Percentiles rank a stretch among this genome's conserved stretches.
These are phyloP conservation scores for Oropetium thomaeum DNA, from an alignment of 176 grass and related monocot species.

Conservation along the genomic window DNA sequence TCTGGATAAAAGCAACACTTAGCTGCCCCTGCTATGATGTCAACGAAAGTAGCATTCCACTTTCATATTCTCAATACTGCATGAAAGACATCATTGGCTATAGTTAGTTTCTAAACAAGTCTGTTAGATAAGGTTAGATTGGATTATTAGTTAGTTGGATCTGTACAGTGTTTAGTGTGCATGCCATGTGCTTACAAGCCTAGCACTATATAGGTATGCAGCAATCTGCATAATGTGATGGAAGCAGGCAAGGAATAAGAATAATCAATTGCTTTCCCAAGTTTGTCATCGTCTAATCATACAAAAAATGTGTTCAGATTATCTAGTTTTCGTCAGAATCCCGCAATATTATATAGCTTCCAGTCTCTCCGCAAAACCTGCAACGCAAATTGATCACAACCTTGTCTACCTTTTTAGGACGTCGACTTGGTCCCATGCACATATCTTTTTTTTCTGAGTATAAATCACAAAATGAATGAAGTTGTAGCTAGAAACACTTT, in stretches of 20 bases:
- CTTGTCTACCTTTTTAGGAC: background rate
- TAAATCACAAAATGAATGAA: background rate
- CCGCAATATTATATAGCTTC: background rate
- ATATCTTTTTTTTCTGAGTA: background rate
- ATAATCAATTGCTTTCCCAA: background rate
- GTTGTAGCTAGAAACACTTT: background rate
- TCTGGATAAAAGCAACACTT: background rate
- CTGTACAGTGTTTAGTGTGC: background rate
- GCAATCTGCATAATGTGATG: background rate
- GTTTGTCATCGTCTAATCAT: background rate
- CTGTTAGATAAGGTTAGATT: background rate
- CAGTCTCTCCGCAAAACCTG: background rate
- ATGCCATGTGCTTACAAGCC: background rate
- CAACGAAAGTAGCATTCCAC: conserved; percentile 1
- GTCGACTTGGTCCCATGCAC: background rate
- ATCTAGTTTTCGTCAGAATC: background rate
- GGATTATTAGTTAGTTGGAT: background rate
- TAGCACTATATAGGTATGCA: background rate
- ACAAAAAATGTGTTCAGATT: background rate
- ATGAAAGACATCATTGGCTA: background rate
- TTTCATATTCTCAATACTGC: background rate
- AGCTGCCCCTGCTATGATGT: conserved; percentile 7
- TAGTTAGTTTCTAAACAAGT: background rate
- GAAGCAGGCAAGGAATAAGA: background rate
- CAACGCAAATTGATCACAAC: background rate